Base-by-base conservation (phyloP, 83 land plant species). In the Diphasiastrum complanatum region DNA sequence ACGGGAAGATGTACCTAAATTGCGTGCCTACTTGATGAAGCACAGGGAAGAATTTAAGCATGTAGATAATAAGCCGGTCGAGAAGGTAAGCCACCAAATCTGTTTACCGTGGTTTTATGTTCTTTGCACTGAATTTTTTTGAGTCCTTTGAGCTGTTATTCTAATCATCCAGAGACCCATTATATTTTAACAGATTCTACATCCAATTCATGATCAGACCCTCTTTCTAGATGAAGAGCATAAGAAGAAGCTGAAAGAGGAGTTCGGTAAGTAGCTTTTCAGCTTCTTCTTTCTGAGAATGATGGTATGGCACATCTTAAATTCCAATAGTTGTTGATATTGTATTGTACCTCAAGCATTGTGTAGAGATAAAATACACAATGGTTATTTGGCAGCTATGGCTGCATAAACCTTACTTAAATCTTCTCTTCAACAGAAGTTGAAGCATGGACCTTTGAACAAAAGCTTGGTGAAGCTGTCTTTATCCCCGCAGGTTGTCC, bases 221-320 rank as follows among this genome's bases (percentile, higher is more conserved):
- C 31, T 85, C 33, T 87, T 48, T 59, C 61, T 91, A 38, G 73
- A 85, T 63, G 79, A 41, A 47, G 76, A 70, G 57, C 90, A 87
- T 31, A 87, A 84, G 63, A 64, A 61, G 62, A 71, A 70, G 71
- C 45, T 91, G 75, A 91, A 83, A 58, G 87, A 87, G 60, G 90
- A 91, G 56, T 91, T 49, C 68, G 78, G 97, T 92, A 69, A 83
- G 95, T 75, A n/a, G n/a, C n/a, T n/a, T n/a, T n/a, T n/a, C n/a
- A n/a, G n/a, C n/a, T n/a, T n/a, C n/a, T n/a, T n/a, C n/a, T n/a
- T n/a, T n/a, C n/a, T n/a, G n/a, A n/a, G n/a, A n/a, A n/a, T n/a
- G n/a, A n/a, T n/a, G n/a, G n/a, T n/a, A n/a, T n/a, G n/a, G n/a
- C n/a, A n/a, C n/a, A n/a, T n/a, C n/a, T n/a, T n/a, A n/a, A n/a